Evolutionary conservation across 2,329 filamentous ascomycete genomes (phyloP), one percentile per base, ranked within the genome.

Genomic region (Leptographium radiaticola): DNA sequence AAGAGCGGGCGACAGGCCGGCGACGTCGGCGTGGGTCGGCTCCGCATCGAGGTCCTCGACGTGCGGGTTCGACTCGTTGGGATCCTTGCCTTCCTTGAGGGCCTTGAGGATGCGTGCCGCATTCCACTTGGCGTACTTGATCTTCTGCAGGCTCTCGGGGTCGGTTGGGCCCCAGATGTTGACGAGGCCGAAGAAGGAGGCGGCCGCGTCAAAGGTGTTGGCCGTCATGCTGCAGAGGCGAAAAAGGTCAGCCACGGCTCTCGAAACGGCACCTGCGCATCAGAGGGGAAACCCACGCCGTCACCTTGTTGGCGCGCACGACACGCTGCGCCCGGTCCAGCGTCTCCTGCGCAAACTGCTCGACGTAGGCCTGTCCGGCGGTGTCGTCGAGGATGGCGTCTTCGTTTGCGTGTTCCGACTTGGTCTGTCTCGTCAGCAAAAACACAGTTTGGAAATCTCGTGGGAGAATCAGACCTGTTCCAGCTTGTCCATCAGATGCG

Each of bases 81-180:
- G 93, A 64, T 98, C 90, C 59, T 87, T 84, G 53, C 89, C 89
- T 43, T 90, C 87, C 64, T 90, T 93, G 63, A 96, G 79, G 12
- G 93, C 93, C 69, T 88, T 95, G 16, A 87, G 76, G 64, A 98
- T 98, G 55, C 93, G 81, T 39, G 91, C 73, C 2, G 91, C 90
- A 67, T 97, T 94, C 77, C 88, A 98, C 68, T 97, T 98, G 44
- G 91, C 89, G 66, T 88, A 98, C 67, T 94, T 96, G 69, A 91
- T 89, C 74, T 95, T 97, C 53, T 89, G 80, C 42, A 82, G 75
- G 20, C 84, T 81, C 63, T 97, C 89, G 1, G 79, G 70, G 38
- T 95, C 87, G 12, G 84, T 71, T 0, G 79, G 70, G 7, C 82
- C 84, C 89, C 91, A 98, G 62, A 95, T 86, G 59, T 84, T 84